phyloP scores from a whole-genome alignment of 2,329 filamentous ascomycete species.

The Davidsoniella eucalypti region DNA sequence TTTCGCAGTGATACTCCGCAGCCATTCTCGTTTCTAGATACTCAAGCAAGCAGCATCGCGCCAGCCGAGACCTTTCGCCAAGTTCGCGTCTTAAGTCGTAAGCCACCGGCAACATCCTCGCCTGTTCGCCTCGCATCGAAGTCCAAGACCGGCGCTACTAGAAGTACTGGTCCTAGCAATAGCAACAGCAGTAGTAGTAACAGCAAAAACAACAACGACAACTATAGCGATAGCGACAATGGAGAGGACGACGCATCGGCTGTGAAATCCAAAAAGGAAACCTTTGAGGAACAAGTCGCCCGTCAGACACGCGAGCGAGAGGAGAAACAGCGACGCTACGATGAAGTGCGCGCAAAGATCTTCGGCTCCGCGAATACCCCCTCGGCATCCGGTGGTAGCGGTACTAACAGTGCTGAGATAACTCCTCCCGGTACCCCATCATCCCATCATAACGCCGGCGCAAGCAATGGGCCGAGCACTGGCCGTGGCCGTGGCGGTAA shows the following conservation, averaged over 20 bases:
- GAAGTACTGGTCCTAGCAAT: conserved; percentile 21
- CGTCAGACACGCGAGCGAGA: conserved; percentile 67
- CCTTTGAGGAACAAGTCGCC: conserved; percentile 57
- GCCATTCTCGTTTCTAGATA: conserved; percentile 59
- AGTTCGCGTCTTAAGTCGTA: conserved; percentile 72
- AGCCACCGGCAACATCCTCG: conserved; percentile 41
- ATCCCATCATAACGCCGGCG: too few species aligned
- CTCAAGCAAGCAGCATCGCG: conserved; percentile 27
- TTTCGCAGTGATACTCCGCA: conserved; percentile 50
- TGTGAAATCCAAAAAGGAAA: conserved; percentile 22
- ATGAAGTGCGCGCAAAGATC: conserved; percentile 73
- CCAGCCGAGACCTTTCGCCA: conserved; percentile 57
- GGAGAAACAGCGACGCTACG: conserved; percentile 80
- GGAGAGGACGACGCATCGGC: conserved; percentile 48
- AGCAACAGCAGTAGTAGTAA: conserved; percentile 18
- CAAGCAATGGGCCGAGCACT: conserved; percentile 21
- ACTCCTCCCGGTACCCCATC: too few species aligned
- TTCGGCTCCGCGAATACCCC: conserved; percentile 43
- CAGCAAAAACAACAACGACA: conserved; percentile 20
- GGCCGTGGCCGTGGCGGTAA: too few species aligned
- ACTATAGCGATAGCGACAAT: conserved; percentile 29
- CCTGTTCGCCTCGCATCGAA: conserved; percentile 15
- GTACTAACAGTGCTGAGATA: conserved; percentile 20
- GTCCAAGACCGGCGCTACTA: conserved; percentile 52
- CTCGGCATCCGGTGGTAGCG: conserved; percentile 15